Percentiles rank a stretch among this genome's conserved stretches.
phyloP scores from a whole-genome alignment of 1,284 basidiomycete species.

The Melampsora abietis-canadensis region DNA sequence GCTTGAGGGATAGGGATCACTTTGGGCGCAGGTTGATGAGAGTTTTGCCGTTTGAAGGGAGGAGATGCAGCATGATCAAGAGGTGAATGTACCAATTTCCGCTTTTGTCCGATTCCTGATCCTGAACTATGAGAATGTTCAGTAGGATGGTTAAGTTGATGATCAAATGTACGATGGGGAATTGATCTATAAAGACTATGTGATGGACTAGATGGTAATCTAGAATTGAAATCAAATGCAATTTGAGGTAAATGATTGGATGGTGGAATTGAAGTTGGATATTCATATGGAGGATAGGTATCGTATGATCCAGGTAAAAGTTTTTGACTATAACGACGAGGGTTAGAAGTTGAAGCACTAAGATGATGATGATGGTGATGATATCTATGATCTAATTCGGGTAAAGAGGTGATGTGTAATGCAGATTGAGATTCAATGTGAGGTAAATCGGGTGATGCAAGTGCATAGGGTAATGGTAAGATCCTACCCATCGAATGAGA shows the following conservation, averaged over 20 bases:
- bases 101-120: constrained; percentile 12
- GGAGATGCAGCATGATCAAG: neutral
- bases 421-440: constrained; percentile 14
- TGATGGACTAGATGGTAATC: neutral
- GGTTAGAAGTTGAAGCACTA: neutral
- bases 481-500: constrained; percentile 12
- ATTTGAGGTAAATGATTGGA: neutral
- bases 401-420: constrained; percentile 14
- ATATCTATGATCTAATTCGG: constrained; percentile 20
- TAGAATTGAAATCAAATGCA: neutral
- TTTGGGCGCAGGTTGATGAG: neutral
- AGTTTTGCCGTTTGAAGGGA: constrained; percentile 6
- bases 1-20: constrained; percentile 3
- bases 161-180: neutral
- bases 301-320: neutral
- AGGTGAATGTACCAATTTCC: neutral
- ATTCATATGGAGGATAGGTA: neutral
- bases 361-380: neutral
- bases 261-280: neutral
- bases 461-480: constrained; percentile 9
- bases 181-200: neutral
- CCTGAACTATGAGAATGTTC: neutral
- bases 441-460: constrained; percentile 20
- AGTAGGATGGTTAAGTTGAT: neutral
- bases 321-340: neutral